phyloP scores from a whole-genome alignment of 2,329 filamentous ascomycete species.

The Aspergillus sp. region DNA sequence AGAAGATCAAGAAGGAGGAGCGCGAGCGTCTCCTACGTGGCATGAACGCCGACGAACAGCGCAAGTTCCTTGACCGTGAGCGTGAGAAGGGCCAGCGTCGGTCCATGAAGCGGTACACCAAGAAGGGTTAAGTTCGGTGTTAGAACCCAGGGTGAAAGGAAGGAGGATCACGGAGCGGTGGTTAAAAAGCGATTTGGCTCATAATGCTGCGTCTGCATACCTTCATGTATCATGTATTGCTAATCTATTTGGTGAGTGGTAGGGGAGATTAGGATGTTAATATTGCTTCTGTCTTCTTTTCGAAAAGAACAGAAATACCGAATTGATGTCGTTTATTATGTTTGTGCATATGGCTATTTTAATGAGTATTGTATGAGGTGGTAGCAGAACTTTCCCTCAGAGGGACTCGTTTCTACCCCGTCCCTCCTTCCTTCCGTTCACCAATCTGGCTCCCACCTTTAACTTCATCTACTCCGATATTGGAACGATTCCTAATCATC shows the following conservation, averaged over 20 bases:
- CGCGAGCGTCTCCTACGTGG: slow-evolving; percentile 76
- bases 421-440: not conserved
- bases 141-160: not conserved
- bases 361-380: too few relatives aligned
- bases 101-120: slow-evolving; percentile 62
- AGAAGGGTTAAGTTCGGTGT: slow-evolving; percentile 42
- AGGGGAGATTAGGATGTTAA: slow-evolving; percentile 1
- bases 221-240: slow-evolving; percentile 25
- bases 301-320: not conserved
- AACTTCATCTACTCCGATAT: not conserved
- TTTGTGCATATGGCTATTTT: not conserved
- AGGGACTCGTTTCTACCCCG: not conserved
- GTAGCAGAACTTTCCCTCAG: not conserved
- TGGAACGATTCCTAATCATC: not conserved
- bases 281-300: not conserved
- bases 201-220: slow-evolving; percentile 16
- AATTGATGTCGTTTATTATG: not conserved
- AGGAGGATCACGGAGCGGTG: slow-evolving; percentile 9
- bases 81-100: slow-evolving; percentile 69
- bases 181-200: slow-evolving; percentile 12
- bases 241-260: slow-evolving; percentile 11
- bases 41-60: slow-evolving; percentile 78
- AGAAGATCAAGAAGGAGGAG: slow-evolving; percentile 81
- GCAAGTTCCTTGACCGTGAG: slow-evolving; percentile 81
- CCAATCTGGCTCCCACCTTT: not conserved